Percentiles rank a stretch among this genome's conserved stretches.
phyloP scores from a whole-genome alignment of 2,329 filamentous ascomycete species.

The Cladosporium sp. region DNA sequence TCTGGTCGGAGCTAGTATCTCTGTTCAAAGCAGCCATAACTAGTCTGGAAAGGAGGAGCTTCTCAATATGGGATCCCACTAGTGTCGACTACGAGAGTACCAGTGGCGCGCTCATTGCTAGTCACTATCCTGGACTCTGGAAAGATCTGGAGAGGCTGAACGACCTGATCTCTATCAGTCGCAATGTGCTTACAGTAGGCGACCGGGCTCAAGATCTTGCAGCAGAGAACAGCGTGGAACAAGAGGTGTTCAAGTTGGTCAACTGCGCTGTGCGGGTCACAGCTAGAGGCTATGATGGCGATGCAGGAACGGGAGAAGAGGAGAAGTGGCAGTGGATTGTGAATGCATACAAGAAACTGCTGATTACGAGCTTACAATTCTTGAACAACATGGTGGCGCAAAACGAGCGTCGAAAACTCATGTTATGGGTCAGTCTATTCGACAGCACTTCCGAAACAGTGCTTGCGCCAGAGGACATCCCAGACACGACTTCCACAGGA shows the following conservation, averaged over 20 bases:
- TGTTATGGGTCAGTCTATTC: conserved; percentile 62
- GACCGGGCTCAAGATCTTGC: conserved; percentile 61
- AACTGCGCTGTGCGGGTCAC: conserved; percentile 63
- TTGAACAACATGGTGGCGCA: conserved; percentile 63
- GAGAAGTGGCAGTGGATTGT: conserved; percentile 63
- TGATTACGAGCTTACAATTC: conserved; percentile 64
- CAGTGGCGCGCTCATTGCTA: conserved; percentile 58
- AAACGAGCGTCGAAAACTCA: conserved; percentile 61
- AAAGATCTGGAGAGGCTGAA: conserved; percentile 61
- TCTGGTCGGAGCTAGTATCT: conserved; percentile 57
- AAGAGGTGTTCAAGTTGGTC: conserved; percentile 57
- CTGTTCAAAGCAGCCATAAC: conserved; percentile 58
- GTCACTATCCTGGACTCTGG: conserved; percentile 54
- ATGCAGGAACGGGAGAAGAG: conserved; percentile 57
- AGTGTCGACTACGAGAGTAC: conserved; percentile 55
- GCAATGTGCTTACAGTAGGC: conserved; percentile 59
- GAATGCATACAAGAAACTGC: conserved; percentile 61
- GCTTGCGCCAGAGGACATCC: conserved; percentile 24
- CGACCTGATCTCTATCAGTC: conserved; percentile 57
- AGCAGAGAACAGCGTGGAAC: conserved; percentile 56
- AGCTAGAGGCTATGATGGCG: conserved; percentile 60
- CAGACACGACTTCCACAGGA: conserved; percentile 24
- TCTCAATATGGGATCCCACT: conserved; percentile 55
- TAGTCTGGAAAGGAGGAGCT: conserved; percentile 58
- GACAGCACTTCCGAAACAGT: conserved; percentile 48